Conservation (phyloP, 805 yeast species). For the Maudiozyma pseudohumilis region DNA sequence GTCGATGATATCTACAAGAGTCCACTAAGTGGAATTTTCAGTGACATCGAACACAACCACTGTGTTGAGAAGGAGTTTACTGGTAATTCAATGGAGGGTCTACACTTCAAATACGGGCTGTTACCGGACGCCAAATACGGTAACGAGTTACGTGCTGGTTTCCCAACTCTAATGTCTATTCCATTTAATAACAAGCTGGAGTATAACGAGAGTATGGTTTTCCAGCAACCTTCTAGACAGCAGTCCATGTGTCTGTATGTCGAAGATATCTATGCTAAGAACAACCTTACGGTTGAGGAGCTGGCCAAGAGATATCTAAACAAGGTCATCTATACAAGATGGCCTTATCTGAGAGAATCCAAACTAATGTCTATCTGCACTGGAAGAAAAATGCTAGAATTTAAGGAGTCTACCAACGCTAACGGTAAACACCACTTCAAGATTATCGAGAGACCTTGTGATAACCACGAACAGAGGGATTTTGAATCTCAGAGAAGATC, state of each 20-base stretch:
- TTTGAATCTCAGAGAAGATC: slow-evolving; percentile 36
- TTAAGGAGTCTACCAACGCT: slow-evolving; percentile 6
- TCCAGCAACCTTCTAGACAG: slow-evolving; percentile 76
- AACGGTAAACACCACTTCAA: slow-evolving; percentile 24
- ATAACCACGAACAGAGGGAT: slow-evolving; percentile 37
- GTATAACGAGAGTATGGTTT: slow-evolving; percentile 59
- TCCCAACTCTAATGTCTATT: slow-evolving; percentile 72
- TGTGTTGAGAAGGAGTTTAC: slow-evolving; percentile 55
- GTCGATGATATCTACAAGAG: slow-evolving; percentile 55
- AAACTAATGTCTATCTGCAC: slow-evolving; percentile 56
- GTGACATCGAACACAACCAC: slow-evolving; percentile 69
- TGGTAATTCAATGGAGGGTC: slow-evolving; percentile 38
- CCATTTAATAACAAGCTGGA: slow-evolving; percentile 47
- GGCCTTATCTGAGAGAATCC: slow-evolving; percentile 89
- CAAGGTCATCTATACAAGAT: slow-evolving; percentile 59
- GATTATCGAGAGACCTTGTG: slow-evolving; percentile 32
- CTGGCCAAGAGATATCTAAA: slow-evolving; percentile 55
- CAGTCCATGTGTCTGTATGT: slow-evolving; percentile 68
- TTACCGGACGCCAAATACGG: slow-evolving; percentile 62
- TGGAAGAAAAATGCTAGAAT: slow-evolving; percentile 37
- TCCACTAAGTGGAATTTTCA: slow-evolving; percentile 67
- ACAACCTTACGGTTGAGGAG: slow-evolving; percentile 49
- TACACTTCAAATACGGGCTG: slow-evolving; percentile 43
- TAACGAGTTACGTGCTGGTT: slow-evolving; percentile 69
- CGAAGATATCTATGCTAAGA: slow-evolving; percentile 38